These are phyloP conservation scores for Tetrastigma voinierianum DNA, from an alignment of 164 flowering plant genomes.

Conservation along the genomic window DNA sequence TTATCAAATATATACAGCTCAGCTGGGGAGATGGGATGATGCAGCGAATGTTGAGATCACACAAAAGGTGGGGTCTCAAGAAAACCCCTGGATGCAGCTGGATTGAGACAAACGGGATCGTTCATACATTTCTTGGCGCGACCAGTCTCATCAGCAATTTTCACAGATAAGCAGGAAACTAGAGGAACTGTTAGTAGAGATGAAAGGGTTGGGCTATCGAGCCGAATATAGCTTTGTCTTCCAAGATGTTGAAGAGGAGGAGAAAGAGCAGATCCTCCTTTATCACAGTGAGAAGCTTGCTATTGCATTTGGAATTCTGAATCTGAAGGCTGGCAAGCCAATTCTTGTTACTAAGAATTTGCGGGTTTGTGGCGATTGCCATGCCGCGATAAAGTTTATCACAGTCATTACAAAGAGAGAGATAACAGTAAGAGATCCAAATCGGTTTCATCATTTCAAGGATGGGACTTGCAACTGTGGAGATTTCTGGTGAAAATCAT, in stretches of 20 bases:
- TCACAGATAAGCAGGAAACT: slow-evolving; percentile 36
- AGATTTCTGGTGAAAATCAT: slow-evolving; percentile 51
- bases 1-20: slow-evolving; percentile 57
- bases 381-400: slow-evolving; percentile 43
- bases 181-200: slow-evolving; percentile 44
- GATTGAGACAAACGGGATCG: slow-evolving; percentile 48
- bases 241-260: slow-evolving; percentile 60
- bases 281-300: slow-evolving; percentile 59
- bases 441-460: slow-evolving; percentile 53
- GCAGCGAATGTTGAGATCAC: slow-evolving; percentile 52
- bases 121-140: slow-evolving; percentile 74
- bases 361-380: slow-evolving; percentile 58
- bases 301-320: slow-evolving; percentile 42
- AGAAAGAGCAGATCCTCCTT: slow-evolving; percentile 44
- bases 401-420: slow-evolving; percentile 26
- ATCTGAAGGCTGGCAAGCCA: slow-evolving; percentile 23
- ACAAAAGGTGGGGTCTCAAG: slow-evolving; percentile 45
- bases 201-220: slow-evolving; percentile 52
- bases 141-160: slow-evolving; percentile 45
- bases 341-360: slow-evolving; percentile 49
- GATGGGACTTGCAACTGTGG: slow-evolving; percentile 50
- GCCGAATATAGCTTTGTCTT: slow-evolving; percentile 39
- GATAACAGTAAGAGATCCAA: slow-evolving; percentile 49
- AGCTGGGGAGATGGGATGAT: slow-evolving; percentile 63
- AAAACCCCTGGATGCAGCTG: slow-evolving; percentile 74